Conservation (phyloP, 441 rosid species). For the Jatropha podagrica region DNA sequence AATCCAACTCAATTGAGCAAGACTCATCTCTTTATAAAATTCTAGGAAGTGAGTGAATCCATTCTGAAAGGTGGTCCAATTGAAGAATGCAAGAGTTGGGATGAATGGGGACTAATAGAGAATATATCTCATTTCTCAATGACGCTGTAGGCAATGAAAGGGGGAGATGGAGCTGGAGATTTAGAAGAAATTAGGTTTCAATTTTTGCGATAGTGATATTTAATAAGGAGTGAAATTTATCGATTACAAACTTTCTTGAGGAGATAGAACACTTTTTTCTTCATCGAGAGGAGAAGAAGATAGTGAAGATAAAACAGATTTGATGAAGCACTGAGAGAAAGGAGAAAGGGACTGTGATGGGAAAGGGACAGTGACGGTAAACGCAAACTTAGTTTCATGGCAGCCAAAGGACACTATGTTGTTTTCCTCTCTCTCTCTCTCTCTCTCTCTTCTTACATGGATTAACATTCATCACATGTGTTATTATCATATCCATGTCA, state of each 20-base stretch:
- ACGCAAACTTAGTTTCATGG: constrained; percentile 32
- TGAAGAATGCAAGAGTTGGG: constrained; percentile 75
- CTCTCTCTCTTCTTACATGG: too few species aligned
- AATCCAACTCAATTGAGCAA: constrained; percentile 86
- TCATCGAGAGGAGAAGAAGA: constrained; percentile 14
- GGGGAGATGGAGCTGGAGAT: constrained; percentile 44
- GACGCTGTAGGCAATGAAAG: constrained; percentile 47
- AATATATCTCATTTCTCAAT: constrained; percentile 55
- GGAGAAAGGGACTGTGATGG: background rate
- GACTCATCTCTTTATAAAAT: constrained; percentile 78
- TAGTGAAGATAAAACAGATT: constrained; percentile 25
- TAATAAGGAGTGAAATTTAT: constrained; percentile 56
- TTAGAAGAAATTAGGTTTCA: constrained; percentile 58
- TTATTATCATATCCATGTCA: too few species aligned
- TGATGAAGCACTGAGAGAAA: constrained; percentile 27
- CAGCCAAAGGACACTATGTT: constrained; percentile 37
- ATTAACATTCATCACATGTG: too few species aligned
- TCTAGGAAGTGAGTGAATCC: constrained; percentile 41
- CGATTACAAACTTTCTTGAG: constrained; percentile 52
- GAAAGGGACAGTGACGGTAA: background rate
- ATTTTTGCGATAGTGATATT: constrained; percentile 73
- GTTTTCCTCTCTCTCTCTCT: background rate
- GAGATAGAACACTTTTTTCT: constrained; percentile 28
- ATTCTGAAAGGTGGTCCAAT: constrained; percentile 56
- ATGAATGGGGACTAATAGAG: constrained; percentile 68